These are phyloP conservation scores for Aleurites moluccanus DNA, from an alignment of 441 rosid species.

Conservation along the genomic window DNA sequence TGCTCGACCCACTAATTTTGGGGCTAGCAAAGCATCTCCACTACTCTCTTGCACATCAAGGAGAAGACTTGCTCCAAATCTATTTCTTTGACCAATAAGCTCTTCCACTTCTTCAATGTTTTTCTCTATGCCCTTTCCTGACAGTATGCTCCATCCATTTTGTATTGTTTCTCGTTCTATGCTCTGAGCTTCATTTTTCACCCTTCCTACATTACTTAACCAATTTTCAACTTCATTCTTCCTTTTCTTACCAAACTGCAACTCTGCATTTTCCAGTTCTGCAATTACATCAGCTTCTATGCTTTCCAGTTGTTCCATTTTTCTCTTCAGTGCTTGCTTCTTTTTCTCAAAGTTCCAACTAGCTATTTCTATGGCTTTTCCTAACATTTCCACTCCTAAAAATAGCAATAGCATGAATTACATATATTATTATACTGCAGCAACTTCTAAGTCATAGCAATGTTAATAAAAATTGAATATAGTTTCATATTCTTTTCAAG, in stretches of 20 bases:
- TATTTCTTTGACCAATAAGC: conserved; percentile 1
- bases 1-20: conserved; percentile 10
- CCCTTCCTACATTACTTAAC: conserved; percentile 2
- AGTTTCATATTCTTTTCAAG: no score
- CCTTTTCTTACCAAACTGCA: not conserved
- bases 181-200: not conserved
- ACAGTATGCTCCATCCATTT: not conserved
- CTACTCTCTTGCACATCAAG: not conserved
- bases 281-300: not conserved
- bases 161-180: not conserved
- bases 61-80: not conserved
- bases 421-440: no score
- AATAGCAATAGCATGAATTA: not conserved
- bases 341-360: not conserved
- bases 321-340: not conserved
- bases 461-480: no score
- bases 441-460: no score
- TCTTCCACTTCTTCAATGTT: not conserved
- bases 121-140: not conserved
- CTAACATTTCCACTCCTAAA: not conserved
- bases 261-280: not conserved
- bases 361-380: not conserved
- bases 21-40: not conserved
- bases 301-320: not conserved
- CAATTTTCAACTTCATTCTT: conserved; percentile 4